These are phyloP conservation scores for Hansenula anomala DNA, from an alignment of 1,139 yeast genomes.

Conservation along the genomic window DNA sequence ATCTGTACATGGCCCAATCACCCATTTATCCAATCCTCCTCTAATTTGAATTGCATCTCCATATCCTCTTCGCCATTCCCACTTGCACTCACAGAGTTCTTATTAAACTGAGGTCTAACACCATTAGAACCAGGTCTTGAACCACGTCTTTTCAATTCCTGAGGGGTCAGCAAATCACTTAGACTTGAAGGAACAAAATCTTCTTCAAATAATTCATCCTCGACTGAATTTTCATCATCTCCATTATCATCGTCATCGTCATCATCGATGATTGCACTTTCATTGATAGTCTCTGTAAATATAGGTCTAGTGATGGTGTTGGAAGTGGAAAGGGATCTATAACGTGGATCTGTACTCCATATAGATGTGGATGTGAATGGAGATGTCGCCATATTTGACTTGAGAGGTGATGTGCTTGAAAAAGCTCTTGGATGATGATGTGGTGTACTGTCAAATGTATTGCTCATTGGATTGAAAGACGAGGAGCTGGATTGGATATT, in stretches of 20 bases:
- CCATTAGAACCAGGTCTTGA: conserved; percentile 62
- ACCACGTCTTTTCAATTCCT: conserved; percentile 63
- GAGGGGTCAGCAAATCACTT: conserved; percentile 73
- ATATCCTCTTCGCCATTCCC: background rate
- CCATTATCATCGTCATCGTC: conserved; percentile 30
- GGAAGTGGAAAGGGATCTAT: background rate
- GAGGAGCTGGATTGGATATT: background rate
- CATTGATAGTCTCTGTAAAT: conserved; percentile 19
- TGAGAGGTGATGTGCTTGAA: conserved; percentile 6
- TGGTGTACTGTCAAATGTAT: conserved; percentile 3
- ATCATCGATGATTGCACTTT: conserved; percentile 39
- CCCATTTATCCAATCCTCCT: conserved; percentile 1
- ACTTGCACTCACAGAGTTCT: too few relatives aligned
- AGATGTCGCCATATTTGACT: conserved; percentile 5
- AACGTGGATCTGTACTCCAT: conserved; percentile 10
- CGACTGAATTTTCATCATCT: conserved; percentile 24
- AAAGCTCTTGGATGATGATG: background rate
- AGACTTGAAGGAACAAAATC: conserved; percentile 77
- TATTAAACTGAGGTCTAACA: conserved; percentile 5
- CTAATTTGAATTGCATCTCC: conserved; percentile 2
- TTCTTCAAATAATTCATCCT: conserved; percentile 43
- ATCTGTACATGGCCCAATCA: too few relatives aligned
- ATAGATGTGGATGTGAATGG: conserved; percentile 9
- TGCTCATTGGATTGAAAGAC: background rate
- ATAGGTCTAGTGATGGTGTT: conserved; percentile 10